phyloP scores from a whole-genome alignment of 306 rosid genomes.

The Gastrolobium villosum region DNA sequence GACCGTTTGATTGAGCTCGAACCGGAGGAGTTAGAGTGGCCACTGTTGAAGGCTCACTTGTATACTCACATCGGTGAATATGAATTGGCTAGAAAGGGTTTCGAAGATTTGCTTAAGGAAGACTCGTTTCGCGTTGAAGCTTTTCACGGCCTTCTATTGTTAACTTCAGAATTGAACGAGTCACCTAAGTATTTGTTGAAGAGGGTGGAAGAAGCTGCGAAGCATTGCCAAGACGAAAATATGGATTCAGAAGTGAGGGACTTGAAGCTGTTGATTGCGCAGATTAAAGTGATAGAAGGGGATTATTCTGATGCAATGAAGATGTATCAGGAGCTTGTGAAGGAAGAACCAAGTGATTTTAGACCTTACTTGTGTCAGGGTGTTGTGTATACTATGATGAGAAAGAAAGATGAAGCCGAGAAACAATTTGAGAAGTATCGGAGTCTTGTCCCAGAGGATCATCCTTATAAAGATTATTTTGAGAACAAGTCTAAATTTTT shows the following conservation, averaged over 20 bases:
- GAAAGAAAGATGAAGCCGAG: constrained; percentile 80
- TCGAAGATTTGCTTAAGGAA: constrained; percentile 63
- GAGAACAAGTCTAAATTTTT: constrained; percentile 74
- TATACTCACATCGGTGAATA: constrained; percentile 56
- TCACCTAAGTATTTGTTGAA: constrained; percentile 50
- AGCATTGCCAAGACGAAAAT: constrained; percentile 58
- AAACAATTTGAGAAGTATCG: constrained; percentile 80
- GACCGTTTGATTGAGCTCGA: constrained; percentile 72
- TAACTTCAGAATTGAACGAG: constrained; percentile 52
- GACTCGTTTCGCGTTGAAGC: constrained; percentile 78
- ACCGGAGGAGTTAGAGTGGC: constrained; percentile 77
- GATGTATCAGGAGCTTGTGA: constrained; percentile 78
- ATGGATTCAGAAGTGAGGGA: constrained; percentile 75
- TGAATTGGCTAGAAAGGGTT: constrained; percentile 59
- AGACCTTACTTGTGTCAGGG: constrained; percentile 93
- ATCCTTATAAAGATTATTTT: constrained; percentile 78
- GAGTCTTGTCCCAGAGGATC: constrained; percentile 80
- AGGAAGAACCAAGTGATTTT: constrained; percentile 87
- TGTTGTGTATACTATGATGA: constrained; percentile 77
- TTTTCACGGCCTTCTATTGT: constrained; percentile 80
- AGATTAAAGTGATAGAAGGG: constrained; percentile 76
- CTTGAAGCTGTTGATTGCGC: constrained; percentile 86
- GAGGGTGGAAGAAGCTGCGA: constrained; percentile 66
- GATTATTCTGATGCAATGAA: constrained; percentile 73
- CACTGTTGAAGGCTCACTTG: constrained; percentile 75